Conservation (phyloP, 257 asterid species). For the Ocimum tenuiflorum region DNA sequence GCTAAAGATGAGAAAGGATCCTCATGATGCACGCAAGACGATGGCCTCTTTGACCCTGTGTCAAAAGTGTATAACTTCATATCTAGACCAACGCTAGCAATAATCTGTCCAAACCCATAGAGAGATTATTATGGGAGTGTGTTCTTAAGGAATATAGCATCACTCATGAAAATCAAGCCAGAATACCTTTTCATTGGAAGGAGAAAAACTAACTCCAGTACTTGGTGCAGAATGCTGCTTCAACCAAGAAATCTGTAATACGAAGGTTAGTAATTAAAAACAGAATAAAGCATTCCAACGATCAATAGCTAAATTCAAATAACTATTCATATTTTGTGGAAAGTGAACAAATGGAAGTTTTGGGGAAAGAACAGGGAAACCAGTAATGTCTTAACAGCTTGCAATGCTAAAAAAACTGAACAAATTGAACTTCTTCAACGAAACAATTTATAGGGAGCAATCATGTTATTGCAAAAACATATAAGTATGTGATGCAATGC, state of each 20-base stretch:
- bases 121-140: not conserved
- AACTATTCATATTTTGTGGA: not conserved
- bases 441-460: not conserved
- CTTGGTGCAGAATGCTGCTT: slow-evolving; percentile 95
- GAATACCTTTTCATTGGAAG: slow-evolving; percentile 77
- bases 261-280: slow-evolving; percentile 8
- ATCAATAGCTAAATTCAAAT: not conserved
- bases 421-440: not conserved
- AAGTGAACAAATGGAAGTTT: not conserved
- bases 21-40: slow-evolving; percentile 72
- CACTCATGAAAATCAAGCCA: slow-evolving; percentile 11
- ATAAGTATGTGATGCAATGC: slow-evolving; percentile 13
- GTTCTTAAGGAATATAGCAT: slow-evolving; percentile 2
- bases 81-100: slow-evolving; percentile 94
- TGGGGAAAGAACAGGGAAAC: not conserved
- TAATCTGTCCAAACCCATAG: slow-evolving; percentile 44
- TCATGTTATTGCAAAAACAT: slow-evolving; percentile 11
- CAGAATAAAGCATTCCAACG: not conserved
- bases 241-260: slow-evolving; percentile 71
- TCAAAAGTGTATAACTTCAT: slow-evolving; percentile 86
- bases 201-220: slow-evolving; percentile 81
- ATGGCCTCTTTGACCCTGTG: slow-evolving; percentile 67
- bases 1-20: slow-evolving; percentile 88
- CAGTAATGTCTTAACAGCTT: not conserved
- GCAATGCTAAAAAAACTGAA: not conserved